Base-by-base conservation (phyloP, 2,329 filamentous ascomycete genomes). In the Botrytis deweyae region DNA sequence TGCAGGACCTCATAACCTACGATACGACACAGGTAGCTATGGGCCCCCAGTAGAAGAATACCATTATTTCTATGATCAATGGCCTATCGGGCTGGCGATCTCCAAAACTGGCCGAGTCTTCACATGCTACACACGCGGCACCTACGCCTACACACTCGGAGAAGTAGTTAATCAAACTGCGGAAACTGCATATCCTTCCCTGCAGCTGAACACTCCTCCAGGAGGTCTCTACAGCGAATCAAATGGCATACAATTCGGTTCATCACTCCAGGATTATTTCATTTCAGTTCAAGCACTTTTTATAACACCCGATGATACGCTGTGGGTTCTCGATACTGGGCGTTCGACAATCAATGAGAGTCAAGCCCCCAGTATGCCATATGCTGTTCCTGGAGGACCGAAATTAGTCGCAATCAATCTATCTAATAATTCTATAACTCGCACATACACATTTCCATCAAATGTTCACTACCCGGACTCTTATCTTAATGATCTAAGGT, bases 11-110 rank as follows among this genome's bases (percentile, higher is more conserved):
- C 70, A 66, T n/a, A 75, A 72, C 58, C 78, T 87, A 1, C 81
- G 84, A 49, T 80, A 83, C 10, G 84, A 87, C 75, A 84, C 84
- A 72, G n/a, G 52, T 58, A 58, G n/a, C n/a, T 58, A 29, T 58
- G 52, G 52, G 4, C 85, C 85, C 1, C 76, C 80, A 2, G 78
- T 87, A 5, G 85, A 87, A 75, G 85, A 87, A 75, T 83, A 83
- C 55, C 84, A 87, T 76, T 86, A 86, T 77, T 86, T 82, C 77
- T 85, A 85, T 73, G 82, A 83, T 42, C 83, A 85, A 76, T 85
- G 83, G 84, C 84, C 84, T 1, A 85, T 85, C 36, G 84, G 84
- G 8, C 81, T 86, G 12, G 83, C 84, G 25, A 81, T 84, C 3
- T 84, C 83, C 1, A 83, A 81, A 22, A 80, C 79, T 40, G 83